Evolutionary conservation across 225 moss, liverwort and hornwort species (phyloP).

Genomic region (Sphagnum contortum): DNA sequence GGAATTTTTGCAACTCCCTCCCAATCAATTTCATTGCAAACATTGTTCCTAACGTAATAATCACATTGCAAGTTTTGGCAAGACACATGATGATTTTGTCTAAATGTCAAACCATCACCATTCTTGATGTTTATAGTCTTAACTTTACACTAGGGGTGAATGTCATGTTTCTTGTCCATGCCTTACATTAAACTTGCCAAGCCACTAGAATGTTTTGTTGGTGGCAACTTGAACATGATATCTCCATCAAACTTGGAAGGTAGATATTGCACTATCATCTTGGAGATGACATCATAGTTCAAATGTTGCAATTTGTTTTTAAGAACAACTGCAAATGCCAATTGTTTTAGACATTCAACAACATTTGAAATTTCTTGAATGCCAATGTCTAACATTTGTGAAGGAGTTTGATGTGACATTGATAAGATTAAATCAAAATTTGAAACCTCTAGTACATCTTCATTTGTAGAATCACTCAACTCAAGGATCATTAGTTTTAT

Average conservation of each 20-base stretch:
- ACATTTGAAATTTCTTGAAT: too few relatives aligned
- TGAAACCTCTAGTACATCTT: background rate
- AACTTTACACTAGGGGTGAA: background rate
- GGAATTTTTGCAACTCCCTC: background rate
- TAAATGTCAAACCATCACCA: background rate
- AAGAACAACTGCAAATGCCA: background rate
- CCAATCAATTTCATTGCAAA: background rate
- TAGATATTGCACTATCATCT: background rate
- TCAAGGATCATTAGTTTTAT: background rate
- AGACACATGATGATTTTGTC: background rate
- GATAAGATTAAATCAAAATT: background rate
- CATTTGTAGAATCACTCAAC: background rate
- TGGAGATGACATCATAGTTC: background rate
- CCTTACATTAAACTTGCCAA: background rate
- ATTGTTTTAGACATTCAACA: background rate
- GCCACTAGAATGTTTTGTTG: background rate
- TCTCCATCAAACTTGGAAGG: background rate
- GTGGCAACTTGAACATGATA: background rate
- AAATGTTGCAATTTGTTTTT: background rate
- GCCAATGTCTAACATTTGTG: too few relatives aligned
- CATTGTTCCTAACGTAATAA: background rate
- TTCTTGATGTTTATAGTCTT: constrained; percentile 2
- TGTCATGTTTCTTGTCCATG: constrained; percentile 3
- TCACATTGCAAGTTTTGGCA: background rate
- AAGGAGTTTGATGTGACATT: too few relatives aligned